phyloP scores from a whole-genome alignment of 768 basidiomycete genomes.

The Boletus subparvulus region DNA sequence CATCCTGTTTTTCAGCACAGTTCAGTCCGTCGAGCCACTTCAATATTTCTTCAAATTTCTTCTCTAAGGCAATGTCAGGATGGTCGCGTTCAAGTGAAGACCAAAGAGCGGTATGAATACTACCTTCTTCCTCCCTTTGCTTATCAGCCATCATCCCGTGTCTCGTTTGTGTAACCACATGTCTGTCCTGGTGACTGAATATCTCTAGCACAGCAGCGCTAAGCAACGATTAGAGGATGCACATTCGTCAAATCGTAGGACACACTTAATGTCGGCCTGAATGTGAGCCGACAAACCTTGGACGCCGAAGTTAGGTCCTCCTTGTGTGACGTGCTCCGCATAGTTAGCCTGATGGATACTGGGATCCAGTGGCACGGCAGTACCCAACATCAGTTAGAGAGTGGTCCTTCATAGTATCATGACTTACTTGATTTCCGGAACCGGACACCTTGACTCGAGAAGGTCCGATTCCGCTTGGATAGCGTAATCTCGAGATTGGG shows the following conservation, averaged over 20 bases:
- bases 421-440: background rate
- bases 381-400: background rate
- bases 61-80: background rate
- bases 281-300: no score
- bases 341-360: no score
- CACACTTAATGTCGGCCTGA: background rate
- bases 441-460: no score
- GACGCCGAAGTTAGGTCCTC: background rate
- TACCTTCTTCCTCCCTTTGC: background rate
- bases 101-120: background rate
- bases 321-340: background rate
- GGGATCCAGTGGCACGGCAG: background rate
- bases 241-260: background rate
- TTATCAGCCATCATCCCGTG: background rate
- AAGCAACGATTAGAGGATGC: background rate
- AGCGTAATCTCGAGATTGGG: background rate
- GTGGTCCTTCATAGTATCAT: no score
- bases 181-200: background rate
- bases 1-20: slow-evolving; percentile 5
- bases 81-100: background rate
- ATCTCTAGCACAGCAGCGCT: background rate
- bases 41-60: background rate
- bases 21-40: slow-evolving; percentile 3
- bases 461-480: background rate
- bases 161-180: background rate